These are phyloP conservation scores for Trichophyton rubrum DNA, from an alignment of 2,329 filamentous ascomycete genomes.

Conservation along the genomic window DNA sequence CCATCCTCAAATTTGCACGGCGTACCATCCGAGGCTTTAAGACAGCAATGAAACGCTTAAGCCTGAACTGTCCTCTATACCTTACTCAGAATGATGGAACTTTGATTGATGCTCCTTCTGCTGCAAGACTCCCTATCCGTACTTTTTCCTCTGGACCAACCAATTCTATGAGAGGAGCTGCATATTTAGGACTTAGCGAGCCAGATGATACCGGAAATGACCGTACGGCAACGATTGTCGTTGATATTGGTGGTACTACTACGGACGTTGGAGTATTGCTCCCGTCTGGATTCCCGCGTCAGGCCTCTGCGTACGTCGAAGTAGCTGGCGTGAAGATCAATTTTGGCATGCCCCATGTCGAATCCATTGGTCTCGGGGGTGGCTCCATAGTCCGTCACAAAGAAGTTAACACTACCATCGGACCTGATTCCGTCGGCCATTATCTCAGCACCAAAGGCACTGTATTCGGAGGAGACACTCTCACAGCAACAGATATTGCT, in stretches of 20 bases:
- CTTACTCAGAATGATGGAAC: slow-evolving; percentile 44
- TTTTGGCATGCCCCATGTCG: slow-evolving; percentile 46
- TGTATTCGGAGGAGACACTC: slow-evolving; percentile 41
- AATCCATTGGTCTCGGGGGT: slow-evolving; percentile 46
- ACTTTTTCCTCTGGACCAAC: slow-evolving; percentile 43
- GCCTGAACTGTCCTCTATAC: slow-evolving; percentile 36
- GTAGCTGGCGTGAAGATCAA: slow-evolving; percentile 48
- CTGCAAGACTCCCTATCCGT: slow-evolving; percentile 38
- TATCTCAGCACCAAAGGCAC: slow-evolving; percentile 37
- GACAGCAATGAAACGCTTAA: slow-evolving; percentile 34
- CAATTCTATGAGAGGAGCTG: slow-evolving; percentile 42
- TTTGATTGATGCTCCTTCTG: slow-evolving; percentile 35
- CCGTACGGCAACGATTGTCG: slow-evolving; percentile 31
- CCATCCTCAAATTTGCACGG: slow-evolving; percentile 36
- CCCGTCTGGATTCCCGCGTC: slow-evolving; percentile 47
- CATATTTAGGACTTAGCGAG: slow-evolving; percentile 20
- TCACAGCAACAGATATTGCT: slow-evolving; percentile 44
- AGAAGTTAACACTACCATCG: slow-evolving; percentile 33
- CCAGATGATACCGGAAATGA: slow-evolving; percentile 1
- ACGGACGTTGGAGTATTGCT: slow-evolving; percentile 48
- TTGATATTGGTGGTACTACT: slow-evolving; percentile 51
- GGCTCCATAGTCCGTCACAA: slow-evolving; percentile 34
- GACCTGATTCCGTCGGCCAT: slow-evolving; percentile 46
- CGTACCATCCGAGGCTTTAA: slow-evolving; percentile 36
- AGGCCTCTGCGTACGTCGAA: slow-evolving; percentile 46